Evolutionary conservation across 352 stramenopile species (phyloP), one percentile per base, ranked within the genome.

Genomic region (Phytophthora fragariaefolia): DNA sequence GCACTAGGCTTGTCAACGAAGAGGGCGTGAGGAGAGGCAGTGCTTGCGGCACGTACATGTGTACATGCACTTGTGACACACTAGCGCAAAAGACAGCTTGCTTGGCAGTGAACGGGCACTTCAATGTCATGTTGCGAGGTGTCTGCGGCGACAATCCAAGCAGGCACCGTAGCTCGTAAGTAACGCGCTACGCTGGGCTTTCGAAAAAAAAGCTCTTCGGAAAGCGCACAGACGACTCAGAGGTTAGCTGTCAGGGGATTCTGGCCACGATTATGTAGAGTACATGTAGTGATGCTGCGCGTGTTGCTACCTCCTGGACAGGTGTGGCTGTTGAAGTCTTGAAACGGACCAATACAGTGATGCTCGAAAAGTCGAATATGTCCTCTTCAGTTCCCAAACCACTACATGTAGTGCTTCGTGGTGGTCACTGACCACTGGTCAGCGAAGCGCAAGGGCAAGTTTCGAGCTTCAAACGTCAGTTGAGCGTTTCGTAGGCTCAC

Each of bases 111-210:
- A n/a, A 43, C 48, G 20, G 48, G n/a, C 64, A 63, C 57, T 63
- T 72, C 57, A 63, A 70, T 36, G 7, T 58, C 13, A 20, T 42
- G 34, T n/a, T 3, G 34, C 17, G 34, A 10, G 28, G 47, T 55
- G 43, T 38, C 42, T 24, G n/a, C 43, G 65, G 24, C 58, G 51
- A 58, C 59, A 65, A 69, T 36, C 69, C 66, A 65, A 66, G 49
- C 48, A 22, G 48, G 34, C 66, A 67, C 48, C 59, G 54, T 71
- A 53, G 60, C 30, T n/a, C 18, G 42, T 60, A 23, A 60, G 48
- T 59, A 47, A 74, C 66, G 13, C 22, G 49, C 47, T 46, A 50
- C 40, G 23, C 58, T 23, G 18, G 9, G 24, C 28, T 52, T 59
- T 26, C 47, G 43, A 34, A 71, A 49, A 59, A 49, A 69, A 34